phyloP scores from a whole-genome alignment of 148 eudicot genomes.

The Pharnaceum exiguum region DNA sequence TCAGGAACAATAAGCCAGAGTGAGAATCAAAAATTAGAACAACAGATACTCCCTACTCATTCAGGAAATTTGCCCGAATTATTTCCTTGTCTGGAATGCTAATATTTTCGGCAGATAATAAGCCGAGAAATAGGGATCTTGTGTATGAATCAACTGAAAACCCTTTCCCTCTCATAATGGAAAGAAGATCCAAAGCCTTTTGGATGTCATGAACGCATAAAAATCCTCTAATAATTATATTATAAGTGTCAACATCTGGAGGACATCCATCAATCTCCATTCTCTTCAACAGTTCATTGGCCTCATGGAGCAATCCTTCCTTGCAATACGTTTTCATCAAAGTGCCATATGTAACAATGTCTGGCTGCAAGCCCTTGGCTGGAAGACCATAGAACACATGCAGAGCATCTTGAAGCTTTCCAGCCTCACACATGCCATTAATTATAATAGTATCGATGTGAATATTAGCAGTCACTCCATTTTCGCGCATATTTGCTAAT shows the following conservation, averaged over 20 bases:
- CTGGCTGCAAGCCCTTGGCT: no score
- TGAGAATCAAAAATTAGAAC: no score
- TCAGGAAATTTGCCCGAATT: no score
- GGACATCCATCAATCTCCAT: conserved; percentile 27
- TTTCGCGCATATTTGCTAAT: conserved; percentile 18
- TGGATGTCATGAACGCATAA: conserved; percentile 2
- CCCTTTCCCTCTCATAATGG: conserved; percentile 17
- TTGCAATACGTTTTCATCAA: conserved; percentile 19
- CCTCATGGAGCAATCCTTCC: conserved; percentile 14
- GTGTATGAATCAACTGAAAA: conserved; percentile 17
- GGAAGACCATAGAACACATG: no score
- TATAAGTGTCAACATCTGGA: conserved; percentile 15
- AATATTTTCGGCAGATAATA: conserved; percentile 11
- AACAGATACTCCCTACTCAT: no score
- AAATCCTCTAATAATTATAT: conserved; percentile 7
- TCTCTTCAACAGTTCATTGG: neutral
- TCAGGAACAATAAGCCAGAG: no score
- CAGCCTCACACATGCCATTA: no score
- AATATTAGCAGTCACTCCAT: conserved; percentile 21
- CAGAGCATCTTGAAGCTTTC: no score
- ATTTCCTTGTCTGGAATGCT: no score
- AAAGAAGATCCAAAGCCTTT: conserved; percentile 25
- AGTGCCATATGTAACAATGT: no score
- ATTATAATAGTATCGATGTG: conserved; percentile 12
- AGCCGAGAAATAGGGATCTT: conserved; percentile 1